Evolutionary conservation across 116 monocot genomes (phyloP).

Genomic region (Trichopus zeylanicus): DNA sequence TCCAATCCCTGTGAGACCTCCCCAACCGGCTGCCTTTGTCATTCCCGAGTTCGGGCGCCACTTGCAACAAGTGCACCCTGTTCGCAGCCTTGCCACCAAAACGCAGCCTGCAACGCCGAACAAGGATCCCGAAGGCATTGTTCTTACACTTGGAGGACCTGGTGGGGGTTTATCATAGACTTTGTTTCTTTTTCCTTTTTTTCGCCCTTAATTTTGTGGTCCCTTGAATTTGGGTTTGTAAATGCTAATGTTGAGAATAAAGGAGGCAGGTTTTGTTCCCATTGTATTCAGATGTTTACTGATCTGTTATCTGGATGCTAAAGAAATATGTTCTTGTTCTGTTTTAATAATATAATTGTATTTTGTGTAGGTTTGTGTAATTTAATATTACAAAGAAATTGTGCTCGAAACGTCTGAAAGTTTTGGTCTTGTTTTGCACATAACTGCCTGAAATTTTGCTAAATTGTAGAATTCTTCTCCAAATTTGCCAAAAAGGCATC

Average conservation of each 20-base stretch:
- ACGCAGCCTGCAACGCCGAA: constrained; percentile 29
- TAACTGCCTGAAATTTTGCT: too few species aligned
- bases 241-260: constrained; percentile 2
- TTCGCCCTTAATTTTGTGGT: too few species aligned
- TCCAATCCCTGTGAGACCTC: constrained; percentile 36
- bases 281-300: too few species aligned
- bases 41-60: constrained; percentile 24
- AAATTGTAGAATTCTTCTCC: too few species aligned
- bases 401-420: too few species aligned
- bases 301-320: too few species aligned
- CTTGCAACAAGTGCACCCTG: constrained; percentile 19
- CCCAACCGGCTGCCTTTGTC: constrained; percentile 9
- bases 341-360: too few species aligned
- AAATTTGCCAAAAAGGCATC: too few species aligned
- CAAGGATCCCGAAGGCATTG: constrained; percentile 68
- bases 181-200: background rate
- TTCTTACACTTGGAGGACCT: constrained; percentile 78
- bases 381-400: too few species aligned
- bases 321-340: too few species aligned
- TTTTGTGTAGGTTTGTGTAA: too few species aligned
- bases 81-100: constrained; percentile 21
- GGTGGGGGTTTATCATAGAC: constrained; percentile 15
- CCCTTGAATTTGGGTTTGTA: background rate
- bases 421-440: too few species aligned
- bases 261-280: background rate